These are phyloP conservation scores for Neurospora africana DNA, from an alignment of 495 filamentous ascomycete genomes.

Conservation along the genomic window DNA sequence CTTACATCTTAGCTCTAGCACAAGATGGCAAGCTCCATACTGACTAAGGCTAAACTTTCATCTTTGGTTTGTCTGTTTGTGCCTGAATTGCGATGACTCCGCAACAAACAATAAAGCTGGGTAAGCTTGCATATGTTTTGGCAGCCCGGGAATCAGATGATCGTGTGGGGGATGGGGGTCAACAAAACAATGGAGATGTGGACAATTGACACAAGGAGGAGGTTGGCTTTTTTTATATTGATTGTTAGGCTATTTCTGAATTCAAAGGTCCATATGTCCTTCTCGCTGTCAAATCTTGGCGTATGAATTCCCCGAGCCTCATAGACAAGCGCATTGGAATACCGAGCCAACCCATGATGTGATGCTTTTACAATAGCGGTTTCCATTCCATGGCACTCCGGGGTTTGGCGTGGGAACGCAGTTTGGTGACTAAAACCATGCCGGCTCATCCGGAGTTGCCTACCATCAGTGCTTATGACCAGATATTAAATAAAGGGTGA, in stretches of 20 bases:
- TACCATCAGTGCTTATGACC: background rate
- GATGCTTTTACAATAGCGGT: background rate
- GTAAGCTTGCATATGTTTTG: background rate
- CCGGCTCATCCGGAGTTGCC: background rate
- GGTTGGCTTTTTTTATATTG: background rate
- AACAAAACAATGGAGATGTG: background rate
- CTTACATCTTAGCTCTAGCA: background rate
- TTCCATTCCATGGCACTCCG: background rate
- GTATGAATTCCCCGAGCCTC: background rate
- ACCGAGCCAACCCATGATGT: background rate
- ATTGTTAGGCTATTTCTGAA: background rate
- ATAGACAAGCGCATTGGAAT: background rate
- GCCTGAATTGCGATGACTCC: background rate
- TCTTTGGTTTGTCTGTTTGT: background rate
- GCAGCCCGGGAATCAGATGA: background rate
- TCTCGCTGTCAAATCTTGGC: background rate
- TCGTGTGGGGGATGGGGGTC: background rate
- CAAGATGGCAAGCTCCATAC: background rate
- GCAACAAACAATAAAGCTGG: background rate
- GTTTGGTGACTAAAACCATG: background rate
- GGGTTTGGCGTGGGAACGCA: background rate
- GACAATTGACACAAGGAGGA: background rate
- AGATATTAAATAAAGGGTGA: background rate
- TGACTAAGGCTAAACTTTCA: background rate
- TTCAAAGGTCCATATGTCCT: background rate